These are phyloP conservation scores for Kwoniella sp. DNA, from an alignment of 768 basidiomycete species.

Conservation along the genomic window DNA sequence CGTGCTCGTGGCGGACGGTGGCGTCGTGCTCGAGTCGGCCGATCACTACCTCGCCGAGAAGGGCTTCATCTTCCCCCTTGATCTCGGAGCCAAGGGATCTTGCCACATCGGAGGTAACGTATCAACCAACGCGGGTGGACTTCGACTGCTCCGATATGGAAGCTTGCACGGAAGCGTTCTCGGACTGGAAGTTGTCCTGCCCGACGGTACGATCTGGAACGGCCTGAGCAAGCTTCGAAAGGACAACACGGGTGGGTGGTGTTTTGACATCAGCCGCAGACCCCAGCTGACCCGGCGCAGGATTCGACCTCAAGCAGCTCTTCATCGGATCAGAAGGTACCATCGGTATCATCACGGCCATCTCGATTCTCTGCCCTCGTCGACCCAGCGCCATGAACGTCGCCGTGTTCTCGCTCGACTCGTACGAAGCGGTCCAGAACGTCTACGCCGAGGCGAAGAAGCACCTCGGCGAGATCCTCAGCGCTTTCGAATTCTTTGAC, in stretches of 20 bases:
- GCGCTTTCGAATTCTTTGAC: conserved; percentile 96
- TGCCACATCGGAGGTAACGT: conserved; percentile 98
- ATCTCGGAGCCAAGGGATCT: conserved; percentile 92
- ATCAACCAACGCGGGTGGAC: conserved; percentile 95
- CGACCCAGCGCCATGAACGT: conserved; percentile 73
- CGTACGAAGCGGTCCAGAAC: conserved; percentile 79
- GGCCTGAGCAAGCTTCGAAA: conserved; percentile 84
- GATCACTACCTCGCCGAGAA: conserved; percentile 79
- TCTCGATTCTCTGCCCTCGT: conserved; percentile 88
- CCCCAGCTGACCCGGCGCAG: conserved; percentile 51
- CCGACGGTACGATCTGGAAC: conserved; percentile 86
- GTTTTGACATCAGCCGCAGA: not conserved
- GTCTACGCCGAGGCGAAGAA: conserved; percentile 75
- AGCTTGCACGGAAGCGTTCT: conserved; percentile 91
- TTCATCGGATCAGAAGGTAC: conserved; percentile 98
- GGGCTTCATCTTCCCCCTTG: conserved; percentile 93
- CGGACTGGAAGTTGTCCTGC: conserved; percentile 90
- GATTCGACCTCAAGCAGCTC: conserved; percentile 95
- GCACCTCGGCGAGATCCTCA: conserved; percentile 87
- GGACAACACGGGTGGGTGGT: conserved; percentile 81
- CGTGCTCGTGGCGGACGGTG: conserved; percentile 86
- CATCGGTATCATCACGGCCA: conserved; percentile 87
- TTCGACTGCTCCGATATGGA: conserved; percentile 87
- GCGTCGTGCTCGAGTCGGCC: conserved; percentile 83
- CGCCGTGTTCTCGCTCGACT: conserved; percentile 81